phyloP scores from a whole-genome alignment of 495 filamentous ascomycete genomes.

The Clohesyomyces aquaticus region DNA sequence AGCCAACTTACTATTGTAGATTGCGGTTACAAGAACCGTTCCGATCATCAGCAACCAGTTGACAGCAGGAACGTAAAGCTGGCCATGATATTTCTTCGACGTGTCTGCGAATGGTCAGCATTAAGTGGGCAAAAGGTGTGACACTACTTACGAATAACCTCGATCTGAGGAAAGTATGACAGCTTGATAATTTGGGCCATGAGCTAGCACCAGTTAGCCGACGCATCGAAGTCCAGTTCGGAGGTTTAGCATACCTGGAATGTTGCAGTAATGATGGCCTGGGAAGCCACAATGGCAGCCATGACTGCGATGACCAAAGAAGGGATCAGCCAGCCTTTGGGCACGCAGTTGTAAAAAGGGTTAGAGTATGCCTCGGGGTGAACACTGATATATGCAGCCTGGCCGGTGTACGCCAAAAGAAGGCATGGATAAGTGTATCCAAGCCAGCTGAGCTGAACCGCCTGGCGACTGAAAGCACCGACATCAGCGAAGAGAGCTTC shows the following conservation, averaged over 20 bases:
- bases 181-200: slow-evolving; percentile 73
- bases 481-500: slow-evolving; percentile 77
- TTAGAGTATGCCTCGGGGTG: slow-evolving; percentile 66
- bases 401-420: slow-evolving; percentile 71
- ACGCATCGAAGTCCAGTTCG: too few species aligned
- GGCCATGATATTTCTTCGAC: slow-evolving; percentile 66
- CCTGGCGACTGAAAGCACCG: slow-evolving; percentile 61
- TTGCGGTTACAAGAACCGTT: slow-evolving; percentile 70
- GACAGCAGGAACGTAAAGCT: slow-evolving; percentile 70
- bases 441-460: slow-evolving; percentile 66
- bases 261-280: slow-evolving; percentile 76
- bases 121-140: too few species aligned
- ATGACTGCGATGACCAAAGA: slow-evolving; percentile 67
- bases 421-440: slow-evolving; percentile 72
- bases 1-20: slow-evolving; percentile 61
- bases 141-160: slow-evolving; percentile 55
- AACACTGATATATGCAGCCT: slow-evolving; percentile 70
- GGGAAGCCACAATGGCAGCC: slow-evolving; percentile 74
- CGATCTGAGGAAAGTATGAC: slow-evolving; percentile 75
- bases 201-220: slow-evolving; percentile 42
- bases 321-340: slow-evolving; percentile 68
- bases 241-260: slow-evolving; percentile 56
- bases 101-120: too few species aligned
- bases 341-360: slow-evolving; percentile 71
- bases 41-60: slow-evolving; percentile 78